These are phyloP conservation scores for Fusarium tupiense DNA, from an alignment of 2,329 filamentous ascomycete species.

Conservation along the genomic window DNA sequence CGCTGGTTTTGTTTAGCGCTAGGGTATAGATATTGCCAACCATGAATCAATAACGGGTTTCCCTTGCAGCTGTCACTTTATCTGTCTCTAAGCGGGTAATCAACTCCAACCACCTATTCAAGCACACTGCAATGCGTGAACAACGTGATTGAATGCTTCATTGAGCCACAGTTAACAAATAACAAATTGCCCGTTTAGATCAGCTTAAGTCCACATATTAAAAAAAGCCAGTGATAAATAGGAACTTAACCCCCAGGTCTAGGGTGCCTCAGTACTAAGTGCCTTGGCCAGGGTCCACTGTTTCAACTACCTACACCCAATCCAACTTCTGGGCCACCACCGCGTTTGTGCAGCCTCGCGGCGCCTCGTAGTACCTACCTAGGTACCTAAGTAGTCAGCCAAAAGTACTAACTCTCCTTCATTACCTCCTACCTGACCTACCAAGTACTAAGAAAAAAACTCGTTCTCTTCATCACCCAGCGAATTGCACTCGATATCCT, in stretches of 20 bases:
- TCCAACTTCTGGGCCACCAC: slow-evolving; percentile 23
- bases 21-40: not conserved
- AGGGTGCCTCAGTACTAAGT: not conserved
- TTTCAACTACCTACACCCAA: not conserved
- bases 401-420: slow-evolving; percentile 14
- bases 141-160: not conserved
- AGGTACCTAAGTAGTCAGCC: not conserved
- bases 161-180: not conserved
- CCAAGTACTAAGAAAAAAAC: not conserved
- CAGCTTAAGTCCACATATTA: not conserved
- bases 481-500: slow-evolving; percentile 17
- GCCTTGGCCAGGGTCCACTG: slow-evolving; percentile 2
- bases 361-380: slow-evolving; percentile 16
- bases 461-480: slow-evolving; percentile 18
- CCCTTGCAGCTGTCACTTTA: not conserved
- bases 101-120: not conserved
- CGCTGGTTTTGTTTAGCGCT: not conserved
- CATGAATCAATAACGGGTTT: slow-evolving; percentile 1
- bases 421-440: not conserved
- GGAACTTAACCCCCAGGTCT: not conserved
- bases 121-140: not conserved
- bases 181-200: not conserved
- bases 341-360: slow-evolving; percentile 38
- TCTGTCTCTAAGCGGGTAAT: not conserved
- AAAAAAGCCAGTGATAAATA: not conserved